A percentile compares a stretch with the other conserved stretches of the same genome.
These are phyloP conservation scores for Rhazya stricta DNA, from an alignment of 257 asterid species.

Conservation along the genomic window DNA sequence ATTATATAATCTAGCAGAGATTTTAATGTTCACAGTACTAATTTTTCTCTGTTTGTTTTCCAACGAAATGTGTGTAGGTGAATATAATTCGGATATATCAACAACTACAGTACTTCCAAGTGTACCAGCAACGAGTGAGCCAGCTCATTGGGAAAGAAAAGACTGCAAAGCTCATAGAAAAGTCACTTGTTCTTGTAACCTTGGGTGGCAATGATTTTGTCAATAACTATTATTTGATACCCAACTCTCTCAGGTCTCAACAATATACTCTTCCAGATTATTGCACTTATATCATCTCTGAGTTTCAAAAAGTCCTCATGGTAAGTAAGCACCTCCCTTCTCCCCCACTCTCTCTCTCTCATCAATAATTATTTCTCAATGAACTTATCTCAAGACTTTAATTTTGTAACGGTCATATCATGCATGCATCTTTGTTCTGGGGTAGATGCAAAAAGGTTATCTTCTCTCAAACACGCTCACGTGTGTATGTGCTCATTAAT, in stretches of 20 bases:
- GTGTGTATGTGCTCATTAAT: not conserved
- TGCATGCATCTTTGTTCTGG: not conserved
- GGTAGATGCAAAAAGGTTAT: not conserved
- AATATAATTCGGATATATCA: constrained; percentile 58
- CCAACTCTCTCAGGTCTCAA: constrained; percentile 54
- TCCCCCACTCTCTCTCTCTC: not conserved
- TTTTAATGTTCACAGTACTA: not conserved
- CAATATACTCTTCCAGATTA: constrained; percentile 51
- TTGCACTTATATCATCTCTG: constrained; percentile 48
- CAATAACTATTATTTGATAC: constrained; percentile 73
- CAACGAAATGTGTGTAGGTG: constrained; percentile 34
- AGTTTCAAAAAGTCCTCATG: constrained; percentile 57
- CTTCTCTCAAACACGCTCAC: not conserved
- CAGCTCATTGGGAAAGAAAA: constrained; percentile 40
- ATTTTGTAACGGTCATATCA: not conserved
- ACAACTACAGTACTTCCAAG: constrained; percentile 48
- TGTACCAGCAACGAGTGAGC: constrained; percentile 50
- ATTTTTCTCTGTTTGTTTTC: not conserved
- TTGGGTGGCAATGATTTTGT: constrained; percentile 95
- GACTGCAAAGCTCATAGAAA: constrained; percentile 35
- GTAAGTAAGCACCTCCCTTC: constrained; percentile 21
- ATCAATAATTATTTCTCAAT: not conserved
- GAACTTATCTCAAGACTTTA: not conserved
- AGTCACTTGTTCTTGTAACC: constrained; percentile 54
- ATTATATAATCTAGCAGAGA: too few species aligned